These are phyloP conservation scores for Arabis hirsuta DNA, from an alignment of 345 rosid genomes.

Conservation along the genomic window DNA sequence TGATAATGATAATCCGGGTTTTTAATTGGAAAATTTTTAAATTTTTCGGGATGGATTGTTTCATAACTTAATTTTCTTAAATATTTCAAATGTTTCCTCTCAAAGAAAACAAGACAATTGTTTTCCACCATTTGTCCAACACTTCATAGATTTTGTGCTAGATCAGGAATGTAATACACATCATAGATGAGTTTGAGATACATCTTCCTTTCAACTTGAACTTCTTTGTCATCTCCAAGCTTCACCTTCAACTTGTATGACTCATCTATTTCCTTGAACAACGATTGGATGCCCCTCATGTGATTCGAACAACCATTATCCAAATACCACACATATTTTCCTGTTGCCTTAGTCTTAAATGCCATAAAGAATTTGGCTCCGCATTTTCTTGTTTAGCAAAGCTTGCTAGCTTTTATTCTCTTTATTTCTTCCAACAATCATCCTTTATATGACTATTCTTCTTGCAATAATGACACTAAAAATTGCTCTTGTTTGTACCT, in stretches of 20 bases:
- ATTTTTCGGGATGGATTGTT: too few relatives aligned
- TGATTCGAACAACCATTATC: constrained; percentile 12
- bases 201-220: background rate
- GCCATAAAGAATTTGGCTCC: background rate
- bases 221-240: constrained; percentile 8
- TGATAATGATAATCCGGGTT: too few relatives aligned
- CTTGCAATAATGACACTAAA: constrained; percentile 11
- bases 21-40: too few relatives aligned
- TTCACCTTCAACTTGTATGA: constrained; percentile 14
- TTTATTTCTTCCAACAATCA: background rate
- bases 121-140: background rate
- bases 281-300: background rate
- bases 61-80: too few relatives aligned
- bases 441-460: background rate
- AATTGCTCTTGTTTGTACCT: background rate
- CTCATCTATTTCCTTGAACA: constrained; percentile 21
- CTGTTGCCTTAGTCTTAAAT: background rate
- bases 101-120: background rate
- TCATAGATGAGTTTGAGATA: background rate
- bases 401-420: background rate
- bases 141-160: background rate
- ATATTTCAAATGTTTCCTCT: too few relatives aligned
- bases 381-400: background rate
- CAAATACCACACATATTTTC: background rate
- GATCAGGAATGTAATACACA: constrained; percentile 1